phyloP scores from a whole-genome alignment of 1,284 basidiomycete species.

The Ustilago trichophora region DNA sequence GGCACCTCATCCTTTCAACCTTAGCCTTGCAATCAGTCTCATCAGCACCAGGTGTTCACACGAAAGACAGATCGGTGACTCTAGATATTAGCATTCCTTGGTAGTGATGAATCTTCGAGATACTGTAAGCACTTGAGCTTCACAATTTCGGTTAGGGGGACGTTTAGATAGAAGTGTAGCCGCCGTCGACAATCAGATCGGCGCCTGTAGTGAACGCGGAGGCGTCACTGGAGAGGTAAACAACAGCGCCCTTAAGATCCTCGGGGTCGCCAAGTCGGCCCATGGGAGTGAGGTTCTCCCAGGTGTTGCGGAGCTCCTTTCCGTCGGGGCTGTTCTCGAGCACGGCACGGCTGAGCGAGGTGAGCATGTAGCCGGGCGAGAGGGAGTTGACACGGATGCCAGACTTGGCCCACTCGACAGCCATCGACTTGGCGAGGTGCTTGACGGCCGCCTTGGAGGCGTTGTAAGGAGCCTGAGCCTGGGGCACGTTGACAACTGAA shows the following conservation, averaged over 20 bases:
- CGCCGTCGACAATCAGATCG: slow-evolving; percentile 85
- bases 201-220: slow-evolving; percentile 85
- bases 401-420: slow-evolving; percentile 87
- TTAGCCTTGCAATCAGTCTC: no score
- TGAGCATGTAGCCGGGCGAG: slow-evolving; percentile 70
- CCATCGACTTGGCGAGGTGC: slow-evolving; percentile 85
- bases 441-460: slow-evolving; percentile 82
- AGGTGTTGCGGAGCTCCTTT: slow-evolving; percentile 71
- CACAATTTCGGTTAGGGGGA: background rate
- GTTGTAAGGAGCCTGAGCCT: slow-evolving; percentile 95
- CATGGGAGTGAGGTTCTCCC: slow-evolving; percentile 91
- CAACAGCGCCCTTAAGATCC: slow-evolving; percentile 75
- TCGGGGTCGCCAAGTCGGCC: slow-evolving; percentile 69
- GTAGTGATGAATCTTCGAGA: background rate
- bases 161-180: slow-evolving; percentile 70
- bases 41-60: no score
- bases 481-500: slow-evolving; percentile 75
- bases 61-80: no score
- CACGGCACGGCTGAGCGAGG: slow-evolving; percentile 75
- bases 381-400: slow-evolving; percentile 79
- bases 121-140: background rate
- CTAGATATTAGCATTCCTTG: no score
- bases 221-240: slow-evolving; percentile 85
- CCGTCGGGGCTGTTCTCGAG: slow-evolving; percentile 69
- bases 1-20: no score